Evolutionary conservation across 1,284 basidiomycete species (phyloP).

Genomic region (Mycosarcoma mackinlayi): DNA sequence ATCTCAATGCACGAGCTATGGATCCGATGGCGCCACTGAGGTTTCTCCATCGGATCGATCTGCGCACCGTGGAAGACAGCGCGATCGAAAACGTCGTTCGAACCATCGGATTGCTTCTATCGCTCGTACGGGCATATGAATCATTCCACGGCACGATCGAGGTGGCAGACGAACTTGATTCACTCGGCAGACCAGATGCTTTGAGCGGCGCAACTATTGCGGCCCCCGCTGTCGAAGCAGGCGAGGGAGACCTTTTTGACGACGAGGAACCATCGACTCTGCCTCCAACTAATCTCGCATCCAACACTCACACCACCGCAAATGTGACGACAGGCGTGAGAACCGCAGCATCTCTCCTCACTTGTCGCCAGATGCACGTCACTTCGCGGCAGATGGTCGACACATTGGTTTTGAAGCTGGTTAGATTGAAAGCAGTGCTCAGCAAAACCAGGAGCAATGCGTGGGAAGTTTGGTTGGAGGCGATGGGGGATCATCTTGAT

Average conservation of each 20-base stretch:
- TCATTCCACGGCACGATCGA: no score
- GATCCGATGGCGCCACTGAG: neutral
- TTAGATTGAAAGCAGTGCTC: constrained; percentile 1
- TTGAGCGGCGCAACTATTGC: neutral
- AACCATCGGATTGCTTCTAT: constrained; percentile 6
- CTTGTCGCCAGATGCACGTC: neutral
- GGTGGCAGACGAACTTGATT: no score
- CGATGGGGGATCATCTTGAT: constrained; percentile 5
- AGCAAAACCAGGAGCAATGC: neutral
- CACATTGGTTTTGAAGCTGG: constrained; percentile 14
- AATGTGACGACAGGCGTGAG: neutral
- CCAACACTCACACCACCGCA: neutral
- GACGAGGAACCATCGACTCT: constrained; percentile 31
- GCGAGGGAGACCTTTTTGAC: constrained; percentile 28
- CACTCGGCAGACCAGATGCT: no score
- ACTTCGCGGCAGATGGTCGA: constrained; percentile 15
- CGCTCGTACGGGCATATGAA: constrained; percentile 7
- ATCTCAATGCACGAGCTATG: constrained; percentile 2
- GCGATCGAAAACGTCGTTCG: constrained; percentile 11
- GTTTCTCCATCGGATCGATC: constrained; percentile 14
- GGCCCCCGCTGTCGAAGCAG: neutral
- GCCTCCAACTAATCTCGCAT: constrained; percentile 5
- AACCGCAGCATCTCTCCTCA: constrained; percentile 8
- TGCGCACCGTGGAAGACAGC: constrained; percentile 2
- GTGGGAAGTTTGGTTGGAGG: neutral